phyloP scores from a whole-genome alignment of 78 protist species.

The Dictyostelium intermedium region DNA sequence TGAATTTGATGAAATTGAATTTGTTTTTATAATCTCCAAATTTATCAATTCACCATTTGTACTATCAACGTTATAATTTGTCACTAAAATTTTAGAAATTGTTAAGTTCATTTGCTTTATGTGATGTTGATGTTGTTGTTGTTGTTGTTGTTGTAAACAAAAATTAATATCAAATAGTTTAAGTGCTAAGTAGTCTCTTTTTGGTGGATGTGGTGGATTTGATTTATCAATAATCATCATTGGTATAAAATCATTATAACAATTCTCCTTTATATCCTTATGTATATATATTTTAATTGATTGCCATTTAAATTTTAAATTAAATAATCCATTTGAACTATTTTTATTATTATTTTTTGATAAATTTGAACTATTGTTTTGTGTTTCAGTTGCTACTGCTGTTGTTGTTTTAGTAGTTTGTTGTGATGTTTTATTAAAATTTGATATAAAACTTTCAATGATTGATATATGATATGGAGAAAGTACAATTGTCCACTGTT shows the following conservation, averaged over 20 bases:
- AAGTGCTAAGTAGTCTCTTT: background rate
- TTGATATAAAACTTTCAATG: background rate
- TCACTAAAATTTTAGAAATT: background rate
- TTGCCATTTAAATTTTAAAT: slow-evolving; percentile 19
- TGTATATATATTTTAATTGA: slow-evolving; percentile 10
- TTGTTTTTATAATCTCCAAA: background rate
- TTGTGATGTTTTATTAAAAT: background rate
- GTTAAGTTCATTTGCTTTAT: background rate
- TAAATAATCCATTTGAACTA: background rate
- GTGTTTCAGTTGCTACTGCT: background rate
- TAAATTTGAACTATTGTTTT: background rate
- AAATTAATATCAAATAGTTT: background rate
- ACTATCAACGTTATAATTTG: background rate
- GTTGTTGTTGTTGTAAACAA: background rate
- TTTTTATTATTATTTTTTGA: background rate
- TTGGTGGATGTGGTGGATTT: background rate
- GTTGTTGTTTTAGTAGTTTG: background rate
- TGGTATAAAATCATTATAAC: background rate
- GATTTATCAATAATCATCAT: background rate
- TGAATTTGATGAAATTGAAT: background rate
- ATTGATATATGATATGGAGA: background rate
- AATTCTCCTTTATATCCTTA: background rate
- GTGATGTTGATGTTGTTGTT: background rate
- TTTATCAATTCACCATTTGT: background rate
- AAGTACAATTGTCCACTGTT: background rate